Percentiles rank a stretch among this genome's conserved stretches.
Conservation (phyloP, 1,284 basidiomycete species). For the Dichomitus squalens region DNA sequence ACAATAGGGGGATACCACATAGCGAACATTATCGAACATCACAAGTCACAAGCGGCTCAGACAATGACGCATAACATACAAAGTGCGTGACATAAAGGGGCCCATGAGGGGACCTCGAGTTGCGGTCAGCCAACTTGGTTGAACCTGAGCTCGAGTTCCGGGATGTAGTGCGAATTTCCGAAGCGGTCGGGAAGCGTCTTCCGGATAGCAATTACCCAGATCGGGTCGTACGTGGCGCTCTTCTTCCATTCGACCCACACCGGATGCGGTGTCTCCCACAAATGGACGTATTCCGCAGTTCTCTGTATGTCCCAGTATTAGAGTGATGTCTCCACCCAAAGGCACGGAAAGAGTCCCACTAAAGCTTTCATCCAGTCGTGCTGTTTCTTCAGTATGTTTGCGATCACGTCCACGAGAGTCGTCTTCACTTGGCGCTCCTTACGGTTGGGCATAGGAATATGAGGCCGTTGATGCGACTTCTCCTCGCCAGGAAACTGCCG, state of each 20-base stretch:
- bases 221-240: background rate
- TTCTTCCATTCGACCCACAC: background rate
- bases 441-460: background rate
- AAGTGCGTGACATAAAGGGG: no score
- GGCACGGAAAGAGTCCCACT: background rate
- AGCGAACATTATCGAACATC: no score
- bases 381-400: background rate
- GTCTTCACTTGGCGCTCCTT: background rate
- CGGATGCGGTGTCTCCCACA: background rate
- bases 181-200: conserved; percentile 1
- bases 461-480: background rate
- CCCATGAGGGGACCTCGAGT: background rate
- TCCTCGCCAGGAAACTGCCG: background rate
- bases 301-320: background rate
- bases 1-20: no score
- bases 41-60: no score
- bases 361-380: background rate
- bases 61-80: no score
- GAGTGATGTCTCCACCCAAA: background rate
- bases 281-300: background rate
- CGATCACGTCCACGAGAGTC: background rate
- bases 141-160: background rate
- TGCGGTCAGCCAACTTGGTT: background rate
- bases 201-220: background rate
- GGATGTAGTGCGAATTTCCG: background rate